phyloP scores from a whole-genome alignment of 495 filamentous ascomycete species.

The Aeminium ludgeri region DNA sequence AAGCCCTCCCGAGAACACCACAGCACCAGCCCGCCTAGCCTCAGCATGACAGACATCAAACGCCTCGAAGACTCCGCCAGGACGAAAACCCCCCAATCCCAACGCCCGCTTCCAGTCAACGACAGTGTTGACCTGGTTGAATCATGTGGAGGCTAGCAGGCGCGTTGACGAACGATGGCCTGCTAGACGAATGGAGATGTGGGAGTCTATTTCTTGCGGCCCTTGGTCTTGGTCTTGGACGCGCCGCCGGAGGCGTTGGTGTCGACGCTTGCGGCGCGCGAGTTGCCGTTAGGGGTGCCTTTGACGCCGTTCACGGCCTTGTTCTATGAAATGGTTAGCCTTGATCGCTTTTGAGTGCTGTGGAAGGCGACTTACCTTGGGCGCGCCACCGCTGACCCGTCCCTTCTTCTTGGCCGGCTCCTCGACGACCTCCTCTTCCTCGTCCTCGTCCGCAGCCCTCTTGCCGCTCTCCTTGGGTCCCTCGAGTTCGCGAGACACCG shows the following conservation, averaged over 20 bases:
- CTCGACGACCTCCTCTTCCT: slow-evolving; percentile 52
- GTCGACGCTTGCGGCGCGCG: slow-evolving; percentile 39
- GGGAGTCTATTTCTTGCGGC: slow-evolving; percentile 6
- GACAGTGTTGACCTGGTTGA: no score
- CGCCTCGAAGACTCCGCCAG: no score
- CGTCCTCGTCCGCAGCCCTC: slow-evolving; percentile 57
- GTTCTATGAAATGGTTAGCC: slow-evolving; percentile 28
- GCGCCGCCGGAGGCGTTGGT: slow-evolving; percentile 31
- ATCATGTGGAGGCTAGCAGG: no score
- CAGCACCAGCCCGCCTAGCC: no score
- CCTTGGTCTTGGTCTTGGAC: slow-evolving; percentile 33
- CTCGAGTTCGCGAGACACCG: slow-evolving; percentile 87
- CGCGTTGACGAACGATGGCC: no score
- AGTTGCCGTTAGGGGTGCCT: slow-evolving; percentile 36
- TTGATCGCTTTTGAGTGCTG: no score
- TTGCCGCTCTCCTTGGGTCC: slow-evolving; percentile 47
- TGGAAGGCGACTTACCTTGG: slow-evolving; percentile 1
- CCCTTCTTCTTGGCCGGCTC: slow-evolving; percentile 83
- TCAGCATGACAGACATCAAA: no score
- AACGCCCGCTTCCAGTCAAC: no score
- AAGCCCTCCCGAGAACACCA: no score
- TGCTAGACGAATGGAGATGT: no score
- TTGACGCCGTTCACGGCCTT: slow-evolving; percentile 46
- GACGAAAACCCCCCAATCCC: no score
- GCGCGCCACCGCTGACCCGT: slow-evolving; percentile 45